These are phyloP conservation scores for Coniferiporia sulphurascens DNA, from an alignment of 1,284 basidiomycete species.

Conservation along the genomic window DNA sequence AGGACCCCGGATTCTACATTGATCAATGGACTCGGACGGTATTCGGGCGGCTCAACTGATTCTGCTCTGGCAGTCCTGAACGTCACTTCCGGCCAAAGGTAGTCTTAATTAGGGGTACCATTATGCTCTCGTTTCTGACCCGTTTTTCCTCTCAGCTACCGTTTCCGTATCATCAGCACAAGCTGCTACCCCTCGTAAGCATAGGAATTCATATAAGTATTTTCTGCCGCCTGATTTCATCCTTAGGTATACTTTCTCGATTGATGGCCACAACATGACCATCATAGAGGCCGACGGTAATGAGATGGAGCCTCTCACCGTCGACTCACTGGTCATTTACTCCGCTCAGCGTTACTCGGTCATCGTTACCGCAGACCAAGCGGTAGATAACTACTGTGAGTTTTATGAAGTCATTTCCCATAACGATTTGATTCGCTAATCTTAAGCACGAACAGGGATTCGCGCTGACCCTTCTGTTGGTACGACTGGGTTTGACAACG, in stretches of 20 bases:
- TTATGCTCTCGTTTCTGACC: background rate
- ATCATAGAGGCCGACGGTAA: conserved; percentile 48
- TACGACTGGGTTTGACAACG: conserved; percentile 27
- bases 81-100: conserved; percentile 19
- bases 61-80: conserved; percentile 26
- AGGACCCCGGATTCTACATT: conserved; percentile 39
- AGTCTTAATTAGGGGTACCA: background rate
- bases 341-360: conserved; percentile 35
- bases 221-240: conserved; percentile 32
- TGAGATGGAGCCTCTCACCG: conserved; percentile 34
- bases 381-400: conserved; percentile 38
- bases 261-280: conserved; percentile 43
- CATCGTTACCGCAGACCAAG: conserved; percentile 32
- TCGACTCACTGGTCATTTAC: conserved; percentile 29
- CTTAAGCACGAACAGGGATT: conserved; percentile 22
- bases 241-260: conserved; percentile 37
- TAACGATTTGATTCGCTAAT: background rate
- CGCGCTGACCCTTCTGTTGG: conserved; percentile 25
- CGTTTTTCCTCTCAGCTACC: conserved; percentile 10
- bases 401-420: background rate
- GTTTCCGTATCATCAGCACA: conserved; percentile 18
- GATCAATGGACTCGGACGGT: conserved; percentile 46
- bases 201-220: conserved; percentile 24
- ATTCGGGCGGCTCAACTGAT: conserved; percentile 23
- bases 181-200: conserved; percentile 21